These are phyloP conservation scores for Citrus australasica DNA, from an alignment of 345 rosid species.

Conservation along the genomic window DNA sequence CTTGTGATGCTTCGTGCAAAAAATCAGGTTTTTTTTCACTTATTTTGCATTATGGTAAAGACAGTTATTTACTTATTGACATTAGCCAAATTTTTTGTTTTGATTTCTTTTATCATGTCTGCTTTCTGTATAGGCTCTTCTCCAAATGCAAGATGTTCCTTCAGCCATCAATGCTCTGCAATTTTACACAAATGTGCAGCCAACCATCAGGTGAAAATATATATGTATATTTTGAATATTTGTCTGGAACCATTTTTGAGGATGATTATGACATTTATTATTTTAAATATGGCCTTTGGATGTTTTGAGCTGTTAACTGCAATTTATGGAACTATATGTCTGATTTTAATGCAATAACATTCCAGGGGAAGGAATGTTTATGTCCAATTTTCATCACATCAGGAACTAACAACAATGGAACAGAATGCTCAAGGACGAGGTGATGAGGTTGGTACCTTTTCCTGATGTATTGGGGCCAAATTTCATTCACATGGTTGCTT, in stretches of 20 bases:
- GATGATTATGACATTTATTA: not conserved
- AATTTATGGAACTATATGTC: not conserved
- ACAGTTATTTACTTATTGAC: not conserved
- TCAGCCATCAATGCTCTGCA: conserved; percentile 83
- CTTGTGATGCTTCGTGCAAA: conserved; percentile 99
- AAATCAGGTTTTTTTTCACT: conserved; percentile 72
- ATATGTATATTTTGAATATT: not conserved
- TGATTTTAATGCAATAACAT: not conserved
- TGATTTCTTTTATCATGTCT: conserved; percentile 10
- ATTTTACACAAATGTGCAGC: conserved; percentile 77
- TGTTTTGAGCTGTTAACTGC: not conserved
- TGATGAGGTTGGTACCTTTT: conserved; percentile 72
- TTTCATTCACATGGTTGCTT: conserved; percentile 1
- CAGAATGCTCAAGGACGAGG: conserved; percentile 91
- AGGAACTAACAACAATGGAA: conserved; percentile 91
- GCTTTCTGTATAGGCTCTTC: conserved; percentile 65
- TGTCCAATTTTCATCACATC: conserved; percentile 97
- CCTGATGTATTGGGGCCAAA: not conserved
- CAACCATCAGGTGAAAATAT: conserved; percentile 62
- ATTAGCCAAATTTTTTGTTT: not conserved
- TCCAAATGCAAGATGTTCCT: conserved; percentile 96
- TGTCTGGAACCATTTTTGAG: not conserved
- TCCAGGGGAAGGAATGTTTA: conserved; percentile 95
- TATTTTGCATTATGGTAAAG: conserved; percentile 1
- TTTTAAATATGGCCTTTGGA: not conserved